A percentile compares a stretch with the other conserved stretches of the same genome.
Conservation (phyloP, 1,284 basidiomycete species). For the Fereydounia khargensis region DNA sequence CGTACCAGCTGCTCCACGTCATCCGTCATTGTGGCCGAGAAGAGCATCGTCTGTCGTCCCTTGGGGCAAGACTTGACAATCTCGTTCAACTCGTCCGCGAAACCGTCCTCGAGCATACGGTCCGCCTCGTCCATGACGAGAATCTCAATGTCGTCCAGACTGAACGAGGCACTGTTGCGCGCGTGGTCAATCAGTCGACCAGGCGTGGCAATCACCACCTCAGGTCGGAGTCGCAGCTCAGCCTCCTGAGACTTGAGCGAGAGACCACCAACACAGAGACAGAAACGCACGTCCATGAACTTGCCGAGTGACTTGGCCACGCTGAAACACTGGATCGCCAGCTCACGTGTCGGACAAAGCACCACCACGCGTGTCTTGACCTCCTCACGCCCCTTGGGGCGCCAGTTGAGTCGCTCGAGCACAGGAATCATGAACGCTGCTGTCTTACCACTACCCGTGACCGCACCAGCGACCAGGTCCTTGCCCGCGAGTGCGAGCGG, state of each 20-base stretch:
- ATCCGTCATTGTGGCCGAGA: constrained; percentile 98
- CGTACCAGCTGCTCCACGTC: constrained; percentile 89
- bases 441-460: constrained; percentile 93
- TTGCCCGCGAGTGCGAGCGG: constrained; percentile 95
- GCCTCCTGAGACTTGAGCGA: constrained; percentile 95
- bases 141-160: constrained; percentile 91
- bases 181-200: constrained; percentile 96
- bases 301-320: constrained; percentile 89
- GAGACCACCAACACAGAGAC: constrained; percentile 92
- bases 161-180: constrained; percentile 90
- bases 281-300: constrained; percentile 83
- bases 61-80: constrained; percentile 86
- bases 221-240: constrained; percentile 88
- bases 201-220: constrained; percentile 97
- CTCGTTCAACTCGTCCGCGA: constrained; percentile 91
- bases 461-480: constrained; percentile 95
- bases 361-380: constrained; percentile 91
- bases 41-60: constrained; percentile 66
- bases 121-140: constrained; percentile 99
- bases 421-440: constrained; percentile 99
- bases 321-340: constrained; percentile 95
- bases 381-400: constrained; percentile 85
- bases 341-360: constrained; percentile 90
- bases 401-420: constrained; percentile 84
- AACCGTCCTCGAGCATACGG: constrained; percentile 95